Evolutionary conservation across 345 rosid species (phyloP), one percentile per base, ranked within the genome.

Genomic region (Lumnitzera racemosa): DNA sequence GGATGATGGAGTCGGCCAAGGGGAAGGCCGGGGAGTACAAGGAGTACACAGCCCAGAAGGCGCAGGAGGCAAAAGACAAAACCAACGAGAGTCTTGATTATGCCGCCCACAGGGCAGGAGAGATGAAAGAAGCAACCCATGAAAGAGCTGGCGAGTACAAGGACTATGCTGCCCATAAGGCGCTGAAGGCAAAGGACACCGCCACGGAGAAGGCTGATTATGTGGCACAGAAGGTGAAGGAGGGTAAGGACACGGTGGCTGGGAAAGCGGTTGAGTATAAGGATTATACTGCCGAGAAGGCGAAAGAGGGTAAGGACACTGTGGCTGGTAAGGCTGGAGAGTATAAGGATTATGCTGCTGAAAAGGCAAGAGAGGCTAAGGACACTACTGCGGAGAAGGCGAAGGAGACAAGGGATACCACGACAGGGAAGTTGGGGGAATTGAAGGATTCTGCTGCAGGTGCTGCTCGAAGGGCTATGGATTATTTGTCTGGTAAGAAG

Each of bases 401-500:
- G 2, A 56, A 48, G 61, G 75, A 83, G 29, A 79, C 72, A 2
- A 78, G 74, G 67, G 83, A 79, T 2, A 29, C 24, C 7, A 64
- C 69, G 4, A 65, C 27, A 13, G 67, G 78, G 55, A 81, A 76
- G 74, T 68, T 75, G 4, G 74, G 69, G 0, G 85, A 69, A 70
- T 59, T 70, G 58, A 83, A 78, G 67, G 87, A 81, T 25, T 63
- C 75, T n/a, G 82, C 89, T 0, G 67, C 79, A 6, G 91, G 61
- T 9, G 79, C 89, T 1, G 94, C 91, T 0, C 74, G 75, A 69
- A 77, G 74, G 61, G 86, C 95, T 14, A 66, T 75, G 82, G 86
- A 58, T 27, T 64, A 70, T 56, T 67, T 89, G 43, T 70, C 84
- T 0, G 81, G 81, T 2, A 86, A 79, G 70, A 72, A 75, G 13